phyloP scores from a whole-genome alignment of 1,284 basidiomycete genomes.

The Xanthoconium separans region DNA sequence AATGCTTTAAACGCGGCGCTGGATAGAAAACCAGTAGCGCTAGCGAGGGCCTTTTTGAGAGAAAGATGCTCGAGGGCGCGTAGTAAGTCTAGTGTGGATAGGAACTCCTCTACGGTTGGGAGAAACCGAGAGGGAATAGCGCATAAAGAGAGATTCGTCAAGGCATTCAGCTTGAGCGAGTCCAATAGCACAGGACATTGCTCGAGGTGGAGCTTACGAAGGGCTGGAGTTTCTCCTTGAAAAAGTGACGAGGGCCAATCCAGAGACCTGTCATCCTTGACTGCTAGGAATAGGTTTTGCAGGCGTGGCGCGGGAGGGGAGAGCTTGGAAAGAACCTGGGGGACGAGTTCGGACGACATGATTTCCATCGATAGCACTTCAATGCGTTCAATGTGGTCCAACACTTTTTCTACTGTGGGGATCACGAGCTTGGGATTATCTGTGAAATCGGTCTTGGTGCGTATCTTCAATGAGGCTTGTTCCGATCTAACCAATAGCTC shows the following conservation, averaged over 20 bases:
- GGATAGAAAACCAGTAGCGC: background rate
- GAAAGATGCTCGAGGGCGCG: conserved; percentile 28
- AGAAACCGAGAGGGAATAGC: conserved; percentile 1
- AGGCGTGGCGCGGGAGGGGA: conserved; percentile 11
- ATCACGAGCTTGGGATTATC: too few species aligned
- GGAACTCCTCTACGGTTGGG: conserved; percentile 12
- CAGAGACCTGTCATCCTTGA: too few species aligned
- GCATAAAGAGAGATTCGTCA: conserved; percentile 19
- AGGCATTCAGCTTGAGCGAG: conserved; percentile 15
- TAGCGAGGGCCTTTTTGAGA: conserved; percentile 7
- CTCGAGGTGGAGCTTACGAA: conserved; percentile 27
- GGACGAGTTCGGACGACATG: too few species aligned
- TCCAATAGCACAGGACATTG: conserved; percentile 12
- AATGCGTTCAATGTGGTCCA: conserved; percentile 19
- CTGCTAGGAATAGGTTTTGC: background rate
- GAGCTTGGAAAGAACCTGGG: background rate
- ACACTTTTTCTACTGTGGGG: conserved; percentile 9
- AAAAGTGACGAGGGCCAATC: background rate
- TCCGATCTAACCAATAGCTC: conserved; percentile 36
- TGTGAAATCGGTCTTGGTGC: background rate
- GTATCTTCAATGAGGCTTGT: conserved; percentile 26
- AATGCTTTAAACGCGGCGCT: background rate
- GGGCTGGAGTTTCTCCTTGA: conserved; percentile 21
- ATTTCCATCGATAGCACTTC: conserved; percentile 7
- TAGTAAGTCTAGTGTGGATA: conserved; percentile 25